A percentile compares a stretch with the other conserved stretches of the same genome.
These are phyloP conservation scores for Alloascoidea africana DNA, from an alignment of 805 yeast genomes.

Conservation along the genomic window DNA sequence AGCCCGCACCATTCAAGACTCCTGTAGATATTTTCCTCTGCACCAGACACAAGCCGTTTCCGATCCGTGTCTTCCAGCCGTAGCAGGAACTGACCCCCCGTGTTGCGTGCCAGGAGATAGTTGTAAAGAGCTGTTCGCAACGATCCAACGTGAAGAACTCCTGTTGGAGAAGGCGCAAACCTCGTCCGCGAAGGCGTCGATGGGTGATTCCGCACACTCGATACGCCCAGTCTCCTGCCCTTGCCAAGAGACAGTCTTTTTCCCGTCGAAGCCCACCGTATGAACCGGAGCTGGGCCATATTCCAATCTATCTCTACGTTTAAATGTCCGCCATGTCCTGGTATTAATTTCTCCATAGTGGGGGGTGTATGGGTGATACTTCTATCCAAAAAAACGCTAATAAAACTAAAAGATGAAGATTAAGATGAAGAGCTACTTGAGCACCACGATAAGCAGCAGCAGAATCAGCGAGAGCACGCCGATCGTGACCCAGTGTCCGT, in stretches of 20 bases:
- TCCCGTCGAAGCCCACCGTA: too few relatives aligned
- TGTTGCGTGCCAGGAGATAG: conserved; percentile 62
- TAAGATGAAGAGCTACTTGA: too few relatives aligned
- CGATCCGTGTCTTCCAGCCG: conserved; percentile 92
- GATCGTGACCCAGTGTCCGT: conserved; percentile 4
- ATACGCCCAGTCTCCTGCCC: too few relatives aligned
- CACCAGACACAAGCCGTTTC: conserved; percentile 60
- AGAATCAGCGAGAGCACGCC: not conserved
- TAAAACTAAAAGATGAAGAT: too few relatives aligned
- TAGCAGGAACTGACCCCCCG: conserved; percentile 68
- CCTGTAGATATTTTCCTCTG: conserved; percentile 68
- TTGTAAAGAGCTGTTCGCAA: conserved; percentile 87
- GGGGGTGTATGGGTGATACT: too few relatives aligned
- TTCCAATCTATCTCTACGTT: too few relatives aligned
- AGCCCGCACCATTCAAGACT: conserved; percentile 69
- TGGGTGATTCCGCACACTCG: conserved; percentile 20
- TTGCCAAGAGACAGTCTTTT: too few relatives aligned
- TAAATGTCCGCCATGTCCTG: too few relatives aligned
- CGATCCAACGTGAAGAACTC: conserved; percentile 86
- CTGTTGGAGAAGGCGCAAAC: conserved; percentile 98
- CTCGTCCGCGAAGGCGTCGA: conserved; percentile 60
- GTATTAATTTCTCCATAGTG: too few relatives aligned
- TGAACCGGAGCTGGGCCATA: too few relatives aligned
- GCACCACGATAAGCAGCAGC: conserved; percentile 3
- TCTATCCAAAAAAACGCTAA: too few relatives aligned